Conservation (phyloP, 495 filamentous ascomycete species). For the Aspergillus panamensis region DNA sequence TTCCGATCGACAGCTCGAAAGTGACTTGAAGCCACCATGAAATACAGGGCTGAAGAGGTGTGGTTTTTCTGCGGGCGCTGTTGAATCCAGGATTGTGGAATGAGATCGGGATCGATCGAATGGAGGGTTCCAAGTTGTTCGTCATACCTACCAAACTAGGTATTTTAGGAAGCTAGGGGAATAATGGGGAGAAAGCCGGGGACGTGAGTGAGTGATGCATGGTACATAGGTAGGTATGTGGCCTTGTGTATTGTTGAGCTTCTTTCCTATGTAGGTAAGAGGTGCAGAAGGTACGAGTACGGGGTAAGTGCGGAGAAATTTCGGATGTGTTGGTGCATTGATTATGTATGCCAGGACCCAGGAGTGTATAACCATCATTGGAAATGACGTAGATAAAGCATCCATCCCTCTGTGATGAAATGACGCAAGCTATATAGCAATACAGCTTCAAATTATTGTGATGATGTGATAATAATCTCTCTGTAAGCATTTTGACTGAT, state of each 20-base stretch:
- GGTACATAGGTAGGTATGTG: neutral
- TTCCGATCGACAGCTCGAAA: neutral
- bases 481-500: too few relatives aligned
- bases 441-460: neutral
- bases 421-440: neutral
- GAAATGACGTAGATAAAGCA: too few relatives aligned
- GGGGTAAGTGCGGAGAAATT: neutral
- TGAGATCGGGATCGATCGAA: constrained; percentile 7
- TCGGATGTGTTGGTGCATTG: too few relatives aligned
- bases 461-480: neutral
- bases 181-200: neutral
- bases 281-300: neutral
- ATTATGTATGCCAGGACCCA: too few relatives aligned
- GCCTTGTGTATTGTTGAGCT: neutral
- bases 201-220: neutral
- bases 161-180: neutral
- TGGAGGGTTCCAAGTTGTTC: neutral
- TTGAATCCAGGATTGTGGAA: constrained; percentile 17
- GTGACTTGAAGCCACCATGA: neutral
- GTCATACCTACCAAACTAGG: too few relatives aligned
- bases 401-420: too few relatives aligned
- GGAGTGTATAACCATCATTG: too few relatives aligned
- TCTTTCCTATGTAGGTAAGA: neutral
- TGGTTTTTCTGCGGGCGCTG: neutral
- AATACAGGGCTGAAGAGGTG: constrained; percentile 6